Base-by-base conservation (phyloP, 1,139 yeast genomes). In the Kodamaea plutei region DNA sequence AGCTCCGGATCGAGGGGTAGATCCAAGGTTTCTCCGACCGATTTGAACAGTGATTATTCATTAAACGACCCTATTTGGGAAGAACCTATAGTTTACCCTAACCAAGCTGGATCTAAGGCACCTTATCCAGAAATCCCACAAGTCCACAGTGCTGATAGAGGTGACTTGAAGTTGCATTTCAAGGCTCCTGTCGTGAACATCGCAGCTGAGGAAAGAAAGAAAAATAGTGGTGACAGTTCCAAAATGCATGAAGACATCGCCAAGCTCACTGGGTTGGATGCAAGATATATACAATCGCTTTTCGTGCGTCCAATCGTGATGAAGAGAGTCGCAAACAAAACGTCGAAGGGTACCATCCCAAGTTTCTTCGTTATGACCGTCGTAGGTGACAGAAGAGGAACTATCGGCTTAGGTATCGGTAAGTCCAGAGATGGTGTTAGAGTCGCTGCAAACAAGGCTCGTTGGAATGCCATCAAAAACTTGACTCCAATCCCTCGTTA, bases 381-480 rank as follows among this genome's bases (percentile, higher is more conserved):
- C 24, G 96, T 84, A 6, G 99, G 99, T 28, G 95, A 93, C 58
- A 74, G 79, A 37, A 82, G 84, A 43, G 99, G 99, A 41, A 84
- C 88, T 80, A 69, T 89, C 39, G 98, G 98, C 26, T 67, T 89
- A 30, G 99, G 98, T 34, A 95, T 88, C 58, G 99, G 98, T 37
- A 85, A 85, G 52, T 89, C 91, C 36, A 70, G 88, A 47, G 81
- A 77, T 39, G 88, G 84, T 39, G 76, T 83, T 61, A 66, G 84
- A 36, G 73, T 75, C 33, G 96, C 98, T 2, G 73, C 83, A 21
- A 67, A 77, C 26, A 85, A 87, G 52, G 96, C 97, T 6, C 89
- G 82, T 56, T 85, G 96, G 95, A 82, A 84, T 50, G 97, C 97
- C 3, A 84, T 89, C 34, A 85, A 87, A 61, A 87, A 87, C 57